Conservation (phyloP, 345 rosid species). For the Eucalyptus urophylla region DNA sequence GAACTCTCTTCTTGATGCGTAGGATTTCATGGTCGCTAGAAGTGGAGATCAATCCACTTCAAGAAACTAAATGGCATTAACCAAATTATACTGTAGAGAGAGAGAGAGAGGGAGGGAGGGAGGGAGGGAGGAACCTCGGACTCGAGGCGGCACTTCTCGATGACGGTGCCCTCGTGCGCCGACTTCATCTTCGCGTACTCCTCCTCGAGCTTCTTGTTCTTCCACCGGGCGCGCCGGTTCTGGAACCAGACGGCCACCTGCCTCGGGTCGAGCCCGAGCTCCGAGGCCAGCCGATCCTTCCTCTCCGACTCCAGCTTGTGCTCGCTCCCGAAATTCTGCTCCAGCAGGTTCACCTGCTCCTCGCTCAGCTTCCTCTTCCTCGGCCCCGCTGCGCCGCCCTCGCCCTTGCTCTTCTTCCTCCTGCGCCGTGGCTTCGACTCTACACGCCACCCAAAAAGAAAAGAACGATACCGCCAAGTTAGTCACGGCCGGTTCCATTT, state of each 20-base stretch:
- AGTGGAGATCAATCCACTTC: not conserved
- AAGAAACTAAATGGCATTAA: not conserved
- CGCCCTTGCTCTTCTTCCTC: slow-evolving; percentile 47
- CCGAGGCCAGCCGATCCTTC: slow-evolving; percentile 63
- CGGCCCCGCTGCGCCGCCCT: not conserved
- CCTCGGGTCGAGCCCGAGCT: slow-evolving; percentile 81
- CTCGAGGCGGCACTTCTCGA: slow-evolving; percentile 61
- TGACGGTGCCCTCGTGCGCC: slow-evolving; percentile 23
- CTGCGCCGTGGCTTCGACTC: slow-evolving; percentile 42
- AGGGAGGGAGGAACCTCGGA: slow-evolving; percentile 38
- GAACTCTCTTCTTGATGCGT: not conserved
- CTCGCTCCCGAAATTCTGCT: slow-evolving; percentile 52
- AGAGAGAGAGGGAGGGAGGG: not conserved
- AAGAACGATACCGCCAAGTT: not conserved
- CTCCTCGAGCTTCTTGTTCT: slow-evolving; percentile 88
- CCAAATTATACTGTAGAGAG: not conserved
- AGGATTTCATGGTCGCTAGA: not conserved
- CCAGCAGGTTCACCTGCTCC: slow-evolving; percentile 61
- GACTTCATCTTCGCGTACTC: slow-evolving; percentile 46
- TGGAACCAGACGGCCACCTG: slow-evolving; percentile 99
- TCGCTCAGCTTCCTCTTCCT: slow-evolving; percentile 70
- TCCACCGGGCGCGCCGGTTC: slow-evolving; percentile 87
- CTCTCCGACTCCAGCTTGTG: slow-evolving; percentile 83
- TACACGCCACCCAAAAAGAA: not conserved
- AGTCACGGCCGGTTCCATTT: not conserved